A percentile compares a stretch with the other conserved stretches of the same genome.
phyloP scores from a whole-genome alignment of 495 filamentous ascomycete species.

The Xylaria telfairii region DNA sequence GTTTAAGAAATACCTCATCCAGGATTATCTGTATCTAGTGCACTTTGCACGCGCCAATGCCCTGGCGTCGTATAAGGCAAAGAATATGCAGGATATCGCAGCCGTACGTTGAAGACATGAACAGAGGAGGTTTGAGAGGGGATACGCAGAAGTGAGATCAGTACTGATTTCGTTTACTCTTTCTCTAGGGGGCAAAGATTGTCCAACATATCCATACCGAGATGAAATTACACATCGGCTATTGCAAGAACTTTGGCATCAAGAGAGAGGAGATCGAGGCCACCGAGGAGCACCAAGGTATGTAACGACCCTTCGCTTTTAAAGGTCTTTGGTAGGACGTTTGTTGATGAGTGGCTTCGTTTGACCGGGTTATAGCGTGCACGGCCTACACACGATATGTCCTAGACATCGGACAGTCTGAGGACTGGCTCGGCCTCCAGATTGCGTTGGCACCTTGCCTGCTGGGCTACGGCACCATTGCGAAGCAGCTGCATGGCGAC shows the following conservation, averaged over 20 bases:
- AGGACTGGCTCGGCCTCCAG: slow-evolving; percentile 85
- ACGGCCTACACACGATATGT: slow-evolving; percentile 82
- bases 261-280: slow-evolving; percentile 73
- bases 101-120: slow-evolving; percentile 47
- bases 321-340: background rate
- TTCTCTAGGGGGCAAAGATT: slow-evolving; percentile 66
- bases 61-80: slow-evolving; percentile 81
- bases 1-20: slow-evolving; percentile 86
- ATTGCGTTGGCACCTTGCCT: slow-evolving; percentile 84
- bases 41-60: slow-evolving; percentile 88
- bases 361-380: slow-evolving; percentile 55
- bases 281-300: slow-evolving; percentile 76
- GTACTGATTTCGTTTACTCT: background rate
- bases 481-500: slow-evolving; percentile 65
- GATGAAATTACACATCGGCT: slow-evolving; percentile 78
- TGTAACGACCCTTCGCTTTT: background rate
- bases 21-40: slow-evolving; percentile 89
- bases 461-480: slow-evolving; percentile 84
- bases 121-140: background rate
- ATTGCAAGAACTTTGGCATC: slow-evolving; percentile 82
- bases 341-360: background rate
- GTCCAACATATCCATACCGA: slow-evolving; percentile 79
- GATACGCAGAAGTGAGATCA: background rate
- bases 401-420: slow-evolving; percentile 84
- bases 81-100: slow-evolving; percentile 72